Evolutionary conservation across 2,329 filamentous ascomycete genomes (phyloP).

Genomic region (Aspergillus ochraceoroseus): DNA sequence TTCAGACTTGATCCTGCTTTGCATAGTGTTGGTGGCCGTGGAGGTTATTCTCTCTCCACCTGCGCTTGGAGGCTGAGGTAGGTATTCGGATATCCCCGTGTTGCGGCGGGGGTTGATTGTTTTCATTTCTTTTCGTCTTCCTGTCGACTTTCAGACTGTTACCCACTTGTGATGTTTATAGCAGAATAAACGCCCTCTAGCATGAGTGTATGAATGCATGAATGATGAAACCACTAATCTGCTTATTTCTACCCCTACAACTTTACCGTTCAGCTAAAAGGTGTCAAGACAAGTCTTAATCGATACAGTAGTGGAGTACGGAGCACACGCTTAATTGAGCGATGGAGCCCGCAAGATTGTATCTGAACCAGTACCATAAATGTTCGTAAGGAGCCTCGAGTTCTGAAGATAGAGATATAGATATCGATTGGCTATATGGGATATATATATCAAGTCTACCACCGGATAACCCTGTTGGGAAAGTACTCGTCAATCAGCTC

Average conservation of each 20-base stretch:
- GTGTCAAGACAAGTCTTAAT: background rate
- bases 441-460: slow-evolving; percentile 46
- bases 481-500: slow-evolving; percentile 72
- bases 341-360: no score
- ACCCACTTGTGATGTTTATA: slow-evolving; percentile 2
- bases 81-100: slow-evolving; percentile 2
- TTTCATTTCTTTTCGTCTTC: background rate
- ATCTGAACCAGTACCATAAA: no score
- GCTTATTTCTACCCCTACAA: no score
- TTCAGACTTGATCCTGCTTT: background rate
- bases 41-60: background rate
- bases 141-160: slow-evolving; percentile 5
- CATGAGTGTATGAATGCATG: slow-evolving; percentile 14
- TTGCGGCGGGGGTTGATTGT: slow-evolving; percentile 8
- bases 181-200: slow-evolving; percentile 1
- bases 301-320: background rate
- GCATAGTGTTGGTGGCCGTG: no score
- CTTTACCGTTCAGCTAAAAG: no score
- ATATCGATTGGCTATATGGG: slow-evolving; percentile 7
- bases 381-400: background rate
- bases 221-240: slow-evolving; percentile 10
- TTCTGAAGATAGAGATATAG: background rate
- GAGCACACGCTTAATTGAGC: no score
- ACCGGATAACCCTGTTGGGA: slow-evolving; percentile 62
- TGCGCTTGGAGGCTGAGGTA: background rate